A percentile compares a stretch with the other conserved stretches of the same genome.
phyloP scores from a whole-genome alignment of 2,329 filamentous ascomycete genomes.

The Venturia pyrina region DNA sequence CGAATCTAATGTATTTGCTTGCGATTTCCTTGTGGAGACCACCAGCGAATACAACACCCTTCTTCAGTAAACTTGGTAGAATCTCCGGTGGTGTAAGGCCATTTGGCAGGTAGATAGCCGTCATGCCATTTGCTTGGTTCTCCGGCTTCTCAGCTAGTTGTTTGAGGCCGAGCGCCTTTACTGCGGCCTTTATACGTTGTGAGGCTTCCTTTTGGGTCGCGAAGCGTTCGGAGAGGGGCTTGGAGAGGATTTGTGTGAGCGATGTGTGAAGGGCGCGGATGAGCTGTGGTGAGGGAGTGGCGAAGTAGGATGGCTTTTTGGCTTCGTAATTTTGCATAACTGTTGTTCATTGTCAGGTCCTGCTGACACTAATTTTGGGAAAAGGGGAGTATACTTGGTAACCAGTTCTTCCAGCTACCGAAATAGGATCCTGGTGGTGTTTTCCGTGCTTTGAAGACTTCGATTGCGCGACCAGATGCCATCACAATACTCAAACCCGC shows the following conservation, averaged over 20 bases:
- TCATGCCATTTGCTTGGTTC: constrained; percentile 96
- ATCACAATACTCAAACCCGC: constrained; percentile 91
- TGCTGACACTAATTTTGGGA: too few relatives aligned
- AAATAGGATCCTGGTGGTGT: constrained; percentile 82
- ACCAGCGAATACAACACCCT: constrained; percentile 87
- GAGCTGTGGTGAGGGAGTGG: constrained; percentile 89
- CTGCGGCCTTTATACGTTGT: constrained; percentile 74
- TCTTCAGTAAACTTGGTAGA: constrained; percentile 73
- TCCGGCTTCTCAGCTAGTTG: constrained; percentile 77
- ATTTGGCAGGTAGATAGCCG: constrained; percentile 89
- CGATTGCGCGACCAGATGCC: constrained; percentile 80
- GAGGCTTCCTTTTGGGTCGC: constrained; percentile 69
- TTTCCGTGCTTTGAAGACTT: constrained; percentile 70
- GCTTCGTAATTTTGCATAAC: constrained; percentile 99
- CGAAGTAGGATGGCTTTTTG: constrained; percentile 95
- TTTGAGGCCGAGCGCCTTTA: constrained; percentile 72
- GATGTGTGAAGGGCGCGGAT: constrained; percentile 87
- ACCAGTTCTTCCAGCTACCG: constrained; percentile 94
- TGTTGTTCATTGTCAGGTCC: constrained; percentile 26
- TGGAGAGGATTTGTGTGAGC: constrained; percentile 73
- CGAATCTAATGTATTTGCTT: constrained; percentile 86
- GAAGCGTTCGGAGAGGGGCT: constrained; percentile 73
- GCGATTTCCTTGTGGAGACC: constrained; percentile 95
- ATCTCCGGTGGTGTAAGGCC: constrained; percentile 70
- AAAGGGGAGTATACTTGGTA: constrained; percentile 51